Base-by-base conservation (phyloP, 371 early-diverging fungal genomes). In the Mucor velutinosus region DNA sequence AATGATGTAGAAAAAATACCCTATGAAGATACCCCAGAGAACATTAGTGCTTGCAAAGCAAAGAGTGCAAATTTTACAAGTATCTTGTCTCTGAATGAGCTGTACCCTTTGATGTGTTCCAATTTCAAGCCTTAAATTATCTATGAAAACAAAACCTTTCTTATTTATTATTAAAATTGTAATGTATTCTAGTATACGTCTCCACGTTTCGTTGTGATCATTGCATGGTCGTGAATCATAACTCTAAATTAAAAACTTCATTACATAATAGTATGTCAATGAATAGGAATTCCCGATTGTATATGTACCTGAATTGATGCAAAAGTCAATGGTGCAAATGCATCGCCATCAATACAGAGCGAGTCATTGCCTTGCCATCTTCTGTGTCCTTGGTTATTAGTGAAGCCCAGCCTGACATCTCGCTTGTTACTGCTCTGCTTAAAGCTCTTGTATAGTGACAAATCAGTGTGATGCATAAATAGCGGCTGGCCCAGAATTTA, bases 71-170 rank as follows among this genome's bases (percentile, higher is more conserved):
- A 59, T 51, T 65, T 59, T 35, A 69, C 63, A 11, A 72, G 60
- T 4, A 77, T 77, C 51, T 53, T 72, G 64, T 67, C 75, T n/a
- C 35, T 77, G 33, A 63, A 77, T 23, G 78, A 77, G 7, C 27
- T 77, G 4, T 74, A 72, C 37, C 70, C 74, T 33, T 39, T 74
- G 2, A 56, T 69, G 41, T 55, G 64, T 43, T 45, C 33, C 8
- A 65, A 59, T 17, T 65, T 59, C 19, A 65, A 65, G 19, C 65
- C 65, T 25, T 51, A 51, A 12, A 25, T 4, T 6, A 35, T 10
- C 23, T 10, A 21, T n/a, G 10, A 23, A 21, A n/a, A n/a, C n/a
- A n/a, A 2, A 10, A 8, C 4, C 21, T 10, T 2, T 49, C 0
- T 1, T 21, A 49, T n/a, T 49, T 21, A 21, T 49, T 49, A 23